Evolutionary conservation across 257 asterid genomes (phyloP).

Genomic region (Leptodermis oblonga): DNA sequence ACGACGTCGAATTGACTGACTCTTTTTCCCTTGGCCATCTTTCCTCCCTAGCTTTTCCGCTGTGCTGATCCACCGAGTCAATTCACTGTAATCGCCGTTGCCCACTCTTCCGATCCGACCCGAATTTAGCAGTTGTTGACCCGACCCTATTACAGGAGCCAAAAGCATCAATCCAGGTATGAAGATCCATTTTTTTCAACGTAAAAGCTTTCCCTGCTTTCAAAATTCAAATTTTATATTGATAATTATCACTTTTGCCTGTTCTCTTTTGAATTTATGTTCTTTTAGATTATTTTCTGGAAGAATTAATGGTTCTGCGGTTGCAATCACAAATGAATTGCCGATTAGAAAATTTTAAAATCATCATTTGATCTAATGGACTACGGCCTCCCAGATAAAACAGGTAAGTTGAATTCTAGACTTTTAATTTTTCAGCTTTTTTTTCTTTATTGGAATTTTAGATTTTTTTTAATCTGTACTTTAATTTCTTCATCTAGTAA

Average conservation of each 20-base stretch:
- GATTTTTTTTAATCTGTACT: background rate
- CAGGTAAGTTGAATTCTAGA: conserved; percentile 6
- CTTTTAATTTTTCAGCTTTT: background rate
- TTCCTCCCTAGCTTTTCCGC: background rate
- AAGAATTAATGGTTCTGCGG: conserved; percentile 7
- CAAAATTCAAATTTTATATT: background rate
- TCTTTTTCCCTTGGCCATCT: background rate
- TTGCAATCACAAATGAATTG: background rate
- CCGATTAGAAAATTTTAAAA: background rate
- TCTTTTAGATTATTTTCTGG: background rate
- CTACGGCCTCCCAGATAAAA: conserved; percentile 14
- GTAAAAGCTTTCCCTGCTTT: background rate
- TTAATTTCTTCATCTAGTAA: background rate
- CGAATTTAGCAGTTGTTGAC: background rate
- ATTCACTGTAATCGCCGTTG: background rate
- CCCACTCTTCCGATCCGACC: background rate
- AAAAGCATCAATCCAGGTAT: background rate
- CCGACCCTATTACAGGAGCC: background rate
- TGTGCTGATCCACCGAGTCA: background rate
- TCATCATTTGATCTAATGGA: conserved; percentile 13
- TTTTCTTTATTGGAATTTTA: background rate
- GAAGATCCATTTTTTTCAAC: background rate
- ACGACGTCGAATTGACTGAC: background rate
- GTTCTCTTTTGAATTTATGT: background rate
- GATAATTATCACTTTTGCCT: background rate